Conservation (phyloP, 306 rosid species). For the Begonia loranthoides region DNA sequence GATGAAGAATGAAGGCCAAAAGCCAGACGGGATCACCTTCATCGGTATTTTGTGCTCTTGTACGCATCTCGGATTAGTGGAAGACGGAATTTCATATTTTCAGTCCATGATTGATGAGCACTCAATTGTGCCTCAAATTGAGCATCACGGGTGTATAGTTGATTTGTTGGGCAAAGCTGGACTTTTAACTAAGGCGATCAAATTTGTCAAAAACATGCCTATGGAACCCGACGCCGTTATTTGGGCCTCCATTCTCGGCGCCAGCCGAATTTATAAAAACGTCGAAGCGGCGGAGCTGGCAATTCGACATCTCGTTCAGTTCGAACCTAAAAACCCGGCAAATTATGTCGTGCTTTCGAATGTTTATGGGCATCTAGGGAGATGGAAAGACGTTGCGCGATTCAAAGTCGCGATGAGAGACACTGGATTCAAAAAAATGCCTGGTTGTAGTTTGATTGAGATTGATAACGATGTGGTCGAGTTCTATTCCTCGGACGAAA, state of each 20-base stretch:
- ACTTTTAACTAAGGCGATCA: conserved; percentile 42
- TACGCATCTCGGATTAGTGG: conserved; percentile 56
- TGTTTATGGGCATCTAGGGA: conserved; percentile 63
- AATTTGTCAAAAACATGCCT: conserved; percentile 56
- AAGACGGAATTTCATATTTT: conserved; percentile 38
- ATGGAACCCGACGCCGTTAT: conserved; percentile 43
- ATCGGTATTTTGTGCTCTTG: conserved; percentile 58
- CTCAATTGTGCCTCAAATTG: conserved; percentile 37
- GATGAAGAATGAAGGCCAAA: conserved; percentile 42
- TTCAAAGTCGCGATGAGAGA: conserved; percentile 58
- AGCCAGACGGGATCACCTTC: conserved; percentile 41
- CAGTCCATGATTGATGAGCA: conserved; percentile 42
- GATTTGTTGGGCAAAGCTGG: conserved; percentile 49
- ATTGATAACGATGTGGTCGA: conserved; percentile 20
- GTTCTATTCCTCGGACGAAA: conserved; percentile 29
- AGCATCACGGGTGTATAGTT: conserved; percentile 49
- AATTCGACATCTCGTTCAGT: conserved; percentile 38
- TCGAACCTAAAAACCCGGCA: conserved; percentile 73
- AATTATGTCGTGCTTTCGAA: conserved; percentile 66
- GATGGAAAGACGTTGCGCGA: conserved; percentile 65
- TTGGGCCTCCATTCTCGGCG: conserved; percentile 40
- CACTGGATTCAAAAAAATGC: conserved; percentile 34
- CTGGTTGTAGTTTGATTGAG: conserved; percentile 36
- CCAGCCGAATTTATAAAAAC: conserved; percentile 31
- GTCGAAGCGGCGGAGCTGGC: conserved; percentile 40